Percentiles rank a stretch among this genome's conserved stretches.
phyloP scores from a whole-genome alignment of 108 stramenopile species.

The Aurantiochytrium sp. region DNA sequence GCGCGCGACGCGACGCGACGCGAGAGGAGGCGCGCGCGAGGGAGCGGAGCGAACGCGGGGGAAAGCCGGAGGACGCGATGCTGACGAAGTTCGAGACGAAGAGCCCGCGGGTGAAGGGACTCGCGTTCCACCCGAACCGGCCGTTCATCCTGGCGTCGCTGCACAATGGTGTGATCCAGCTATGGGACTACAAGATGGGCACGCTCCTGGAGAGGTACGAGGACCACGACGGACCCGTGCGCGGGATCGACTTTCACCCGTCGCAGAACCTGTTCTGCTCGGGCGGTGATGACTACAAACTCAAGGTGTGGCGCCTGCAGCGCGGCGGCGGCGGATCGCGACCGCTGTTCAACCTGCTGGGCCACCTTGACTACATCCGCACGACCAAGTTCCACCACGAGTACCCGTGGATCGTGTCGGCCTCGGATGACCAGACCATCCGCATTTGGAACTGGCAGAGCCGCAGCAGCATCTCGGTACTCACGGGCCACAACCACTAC shows the following conservation, averaged over 20 bases:
- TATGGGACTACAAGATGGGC: conserved; percentile 99
- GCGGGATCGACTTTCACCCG: conserved; percentile 96
- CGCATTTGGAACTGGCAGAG: conserved; percentile 98
- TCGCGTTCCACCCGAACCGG: conserved; percentile 96
- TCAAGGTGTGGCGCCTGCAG: conserved; percentile 98
- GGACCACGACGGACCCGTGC: conserved; percentile 98
- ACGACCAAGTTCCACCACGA: conserved; percentile 93
- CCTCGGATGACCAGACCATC: conserved; percentile 93
- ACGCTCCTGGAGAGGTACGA: conserved; percentile 96
- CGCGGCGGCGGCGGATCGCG: conserved; percentile 58
- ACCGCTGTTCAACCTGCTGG: conserved; percentile 86
- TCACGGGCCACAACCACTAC: conserved; percentile 99
- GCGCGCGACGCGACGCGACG: no score
- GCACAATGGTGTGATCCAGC: conserved; percentile 83
- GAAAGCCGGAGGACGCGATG: background rate
- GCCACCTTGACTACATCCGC: conserved; percentile 98
- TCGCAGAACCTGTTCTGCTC: conserved; percentile 88
- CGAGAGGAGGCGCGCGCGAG: no score
- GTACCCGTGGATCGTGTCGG: conserved; percentile 90
- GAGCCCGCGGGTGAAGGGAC: conserved; percentile 95
- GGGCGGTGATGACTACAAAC: conserved; percentile 99
- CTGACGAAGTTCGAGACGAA: conserved; percentile 94
- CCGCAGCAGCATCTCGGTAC: conserved; percentile 87
- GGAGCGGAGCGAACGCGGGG: no score
- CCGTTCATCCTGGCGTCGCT: conserved; percentile 96